Percentiles rank a stretch among this genome's conserved stretches.
Conservation (phyloP, 2,329 filamentous ascomycete species). For the Ramichloridium luteum region DNA sequence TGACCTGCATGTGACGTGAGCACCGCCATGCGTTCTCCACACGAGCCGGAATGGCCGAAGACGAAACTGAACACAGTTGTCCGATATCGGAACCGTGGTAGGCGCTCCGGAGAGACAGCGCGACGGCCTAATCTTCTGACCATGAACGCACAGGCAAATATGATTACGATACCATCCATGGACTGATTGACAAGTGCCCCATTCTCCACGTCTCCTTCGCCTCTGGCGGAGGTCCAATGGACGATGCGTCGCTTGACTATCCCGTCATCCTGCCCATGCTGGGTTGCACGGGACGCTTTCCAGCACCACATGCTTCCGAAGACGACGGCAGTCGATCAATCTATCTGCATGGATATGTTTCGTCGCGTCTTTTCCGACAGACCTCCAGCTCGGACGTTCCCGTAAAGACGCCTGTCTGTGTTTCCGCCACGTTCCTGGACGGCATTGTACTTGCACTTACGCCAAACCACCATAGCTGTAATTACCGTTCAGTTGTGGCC, state of each 20-base stretch:
- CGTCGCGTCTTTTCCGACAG: background rate
- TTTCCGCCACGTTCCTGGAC: background rate
- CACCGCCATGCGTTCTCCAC: too few species aligned
- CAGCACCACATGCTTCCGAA: background rate
- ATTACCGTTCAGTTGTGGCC: background rate
- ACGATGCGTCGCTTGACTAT: background rate
- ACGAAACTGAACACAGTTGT: too few species aligned
- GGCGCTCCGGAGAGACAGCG: too few species aligned
- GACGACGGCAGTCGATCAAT: background rate
- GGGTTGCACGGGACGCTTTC: background rate
- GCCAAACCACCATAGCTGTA: conserved; percentile 1
- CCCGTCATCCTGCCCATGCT: background rate
- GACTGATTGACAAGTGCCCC: background rate
- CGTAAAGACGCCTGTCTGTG: background rate
- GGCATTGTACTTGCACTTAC: background rate
- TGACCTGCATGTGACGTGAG: too few species aligned
- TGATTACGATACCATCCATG: background rate
- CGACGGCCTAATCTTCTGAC: too few species aligned
- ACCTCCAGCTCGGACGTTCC: background rate
- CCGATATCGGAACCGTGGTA: too few species aligned
- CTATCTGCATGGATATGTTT: background rate
- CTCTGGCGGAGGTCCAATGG: background rate
- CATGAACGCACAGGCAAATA: too few species aligned
- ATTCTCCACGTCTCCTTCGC: background rate
- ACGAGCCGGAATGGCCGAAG: too few species aligned